Conservation (phyloP, 371 early-diverging fungal species). For the Mortierella sp. region DNA sequence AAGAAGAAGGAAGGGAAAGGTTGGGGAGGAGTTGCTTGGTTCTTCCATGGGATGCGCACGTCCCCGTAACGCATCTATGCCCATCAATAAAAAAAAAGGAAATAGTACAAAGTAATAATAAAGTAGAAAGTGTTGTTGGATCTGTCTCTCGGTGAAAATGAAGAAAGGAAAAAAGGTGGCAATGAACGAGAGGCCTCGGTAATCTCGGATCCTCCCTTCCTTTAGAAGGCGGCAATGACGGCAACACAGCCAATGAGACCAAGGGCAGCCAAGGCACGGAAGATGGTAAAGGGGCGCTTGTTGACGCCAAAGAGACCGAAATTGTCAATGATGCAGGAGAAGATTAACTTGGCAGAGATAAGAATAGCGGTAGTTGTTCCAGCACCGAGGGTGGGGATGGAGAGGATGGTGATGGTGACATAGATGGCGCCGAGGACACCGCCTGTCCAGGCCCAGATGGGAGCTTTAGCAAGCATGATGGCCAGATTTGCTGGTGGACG, state of each 20-base stretch:
- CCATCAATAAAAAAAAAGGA: neutral
- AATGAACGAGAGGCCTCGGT: neutral
- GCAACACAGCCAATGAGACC: conserved; percentile 64
- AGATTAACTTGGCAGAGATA: conserved; percentile 62
- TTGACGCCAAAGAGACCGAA: conserved; percentile 59
- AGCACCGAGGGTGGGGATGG: conserved; percentile 63
- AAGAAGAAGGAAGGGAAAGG: neutral
- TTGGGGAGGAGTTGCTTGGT: neutral
- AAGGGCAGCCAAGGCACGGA: conserved; percentile 63
- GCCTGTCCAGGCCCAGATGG: conserved; percentile 57
- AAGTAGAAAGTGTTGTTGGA: neutral
- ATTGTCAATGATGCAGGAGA: conserved; percentile 63
- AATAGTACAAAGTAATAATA: conserved; percentile 7
- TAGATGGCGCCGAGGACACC: conserved; percentile 63
- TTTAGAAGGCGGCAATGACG: conserved; percentile 59
- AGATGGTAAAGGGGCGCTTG: conserved; percentile 52
- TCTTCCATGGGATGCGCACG: conserved; percentile 13
- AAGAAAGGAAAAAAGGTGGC: neutral
- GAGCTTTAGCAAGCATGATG: conserved; percentile 25
- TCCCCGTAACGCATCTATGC: conserved; percentile 1
- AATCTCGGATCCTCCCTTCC: neutral
- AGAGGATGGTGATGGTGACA: conserved; percentile 63
- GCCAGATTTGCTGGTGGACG: conserved; percentile 36
- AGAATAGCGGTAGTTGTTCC: conserved; percentile 62
- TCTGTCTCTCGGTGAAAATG: neutral